Evolutionary conservation across 2,329 filamentous ascomycete species (phyloP).

Genomic region (Magnaporthales sp.): DNA sequence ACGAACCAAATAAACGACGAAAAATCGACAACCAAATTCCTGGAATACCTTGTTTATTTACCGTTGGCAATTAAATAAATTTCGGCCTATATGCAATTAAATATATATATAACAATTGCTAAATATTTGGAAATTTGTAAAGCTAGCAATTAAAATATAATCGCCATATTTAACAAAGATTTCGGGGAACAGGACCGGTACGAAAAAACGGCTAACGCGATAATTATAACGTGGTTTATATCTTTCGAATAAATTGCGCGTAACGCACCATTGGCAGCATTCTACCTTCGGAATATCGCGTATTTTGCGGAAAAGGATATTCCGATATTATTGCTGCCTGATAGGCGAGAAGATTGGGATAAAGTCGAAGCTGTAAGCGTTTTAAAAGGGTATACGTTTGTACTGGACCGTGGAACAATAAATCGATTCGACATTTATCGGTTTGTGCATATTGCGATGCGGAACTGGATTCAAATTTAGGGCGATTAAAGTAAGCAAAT

Average conservation of each 20-base stretch:
- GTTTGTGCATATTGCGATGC: conserved; percentile 19
- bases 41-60: conserved; percentile 3
- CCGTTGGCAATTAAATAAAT: conserved; percentile 12
- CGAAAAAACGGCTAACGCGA: conserved; percentile 6
- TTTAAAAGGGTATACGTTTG: conserved; percentile 21
- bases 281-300: conserved; percentile 19
- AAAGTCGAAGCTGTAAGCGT: conserved; percentile 16
- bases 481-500: conserved; percentile 3
- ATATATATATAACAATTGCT: background rate
- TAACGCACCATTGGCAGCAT: too few species aligned
- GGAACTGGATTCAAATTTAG: conserved; percentile 14
- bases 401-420: conserved; percentile 13
- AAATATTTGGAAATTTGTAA: conserved; percentile 7
- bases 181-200: conserved; percentile 9
- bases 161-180: conserved; percentile 10
- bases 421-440: conserved; percentile 21
- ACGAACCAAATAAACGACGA: background rate
- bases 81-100: conserved; percentile 7
- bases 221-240: conserved; percentile 12
- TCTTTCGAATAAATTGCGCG: conserved; percentile 11
- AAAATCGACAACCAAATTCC: background rate
- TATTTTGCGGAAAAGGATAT: conserved; percentile 21
- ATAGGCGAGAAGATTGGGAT: conserved; percentile 7
- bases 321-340: conserved; percentile 16
- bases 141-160: conserved; percentile 3